Base-by-base conservation (phyloP, 1,284 basidiomycete genomes). In the Pisolithus thermaeus region DNA sequence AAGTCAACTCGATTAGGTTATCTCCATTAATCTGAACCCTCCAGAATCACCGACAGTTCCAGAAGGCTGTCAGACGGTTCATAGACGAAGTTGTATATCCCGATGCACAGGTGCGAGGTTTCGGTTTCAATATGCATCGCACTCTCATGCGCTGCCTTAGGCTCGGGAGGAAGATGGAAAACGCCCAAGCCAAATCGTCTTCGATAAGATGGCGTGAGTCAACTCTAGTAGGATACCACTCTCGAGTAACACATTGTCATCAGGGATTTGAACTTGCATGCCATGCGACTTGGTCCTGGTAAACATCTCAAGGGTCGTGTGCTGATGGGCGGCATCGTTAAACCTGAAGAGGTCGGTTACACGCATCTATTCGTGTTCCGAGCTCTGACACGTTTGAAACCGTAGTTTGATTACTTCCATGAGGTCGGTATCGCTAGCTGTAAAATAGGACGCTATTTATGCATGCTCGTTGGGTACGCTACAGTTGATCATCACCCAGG, bases 231-330 rank as follows among this genome's bases (percentile, higher is more conserved):
- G 12, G 51, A 18, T 2, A 12, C 23, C 6, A 20, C 9, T 23
- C 36, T 18, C 1, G 16, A 11, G 9, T n/a, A 49, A 3, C 9
- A 53, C n/a, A 36, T 9, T 7, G 18, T 51, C 16, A 3, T 14
- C 52, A 88, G 84, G 2, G 80, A 78, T 54, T 52, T 83, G 47
- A 84, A 92, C 58, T 61, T 95, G 51, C 84, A 91, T 65, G 88
- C 91, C 3, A 97, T 97, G 93, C 83, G 92, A 46, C 74, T 97
- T 68, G 95, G 95, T 9, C 87, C 86, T 18, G 87, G 87, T 22
- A 84, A 84, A 61, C 93, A 97, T 63, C 73, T 98, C 35, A 76
- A 90, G 62, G 94, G 93, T 3, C 78, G 83, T 27, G 81, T 77
- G 27, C 76, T 97, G 14, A 88, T 94, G 77, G 80, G 82, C 54